phyloP scores from a whole-genome alignment of 306 rosid genomes.

The Vachellia collinsii region DNA sequence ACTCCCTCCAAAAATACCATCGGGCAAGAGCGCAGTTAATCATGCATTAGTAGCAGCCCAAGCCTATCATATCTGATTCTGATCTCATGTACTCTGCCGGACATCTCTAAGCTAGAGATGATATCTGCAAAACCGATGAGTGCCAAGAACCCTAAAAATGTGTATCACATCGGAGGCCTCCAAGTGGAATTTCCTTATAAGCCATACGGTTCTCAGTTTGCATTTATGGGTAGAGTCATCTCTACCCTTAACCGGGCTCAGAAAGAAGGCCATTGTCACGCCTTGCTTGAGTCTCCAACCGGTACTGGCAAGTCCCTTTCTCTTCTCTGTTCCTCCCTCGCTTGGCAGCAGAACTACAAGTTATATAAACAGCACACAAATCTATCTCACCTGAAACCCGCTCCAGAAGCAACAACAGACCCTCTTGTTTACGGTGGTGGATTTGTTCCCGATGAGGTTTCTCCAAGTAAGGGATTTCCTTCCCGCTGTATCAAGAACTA shows the following conservation, averaged over 20 bases:
- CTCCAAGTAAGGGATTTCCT: slow-evolving; percentile 45
- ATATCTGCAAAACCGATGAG: slow-evolving; percentile 42
- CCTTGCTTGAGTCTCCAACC: slow-evolving; percentile 91
- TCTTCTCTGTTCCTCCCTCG: slow-evolving; percentile 84
- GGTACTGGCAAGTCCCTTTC: slow-evolving; percentile 97
- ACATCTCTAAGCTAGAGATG: slow-evolving; percentile 40
- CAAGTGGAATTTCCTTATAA: slow-evolving; percentile 84
- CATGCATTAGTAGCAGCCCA: background rate
- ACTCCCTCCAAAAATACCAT: slow-evolving; percentile 43
- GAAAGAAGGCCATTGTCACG: slow-evolving; percentile 89
- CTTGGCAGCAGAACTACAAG: slow-evolving; percentile 80
- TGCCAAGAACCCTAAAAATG: slow-evolving; percentile 56
- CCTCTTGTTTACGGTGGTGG: slow-evolving; percentile 85
- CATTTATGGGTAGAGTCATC: slow-evolving; percentile 87
- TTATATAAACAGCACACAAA: slow-evolving; percentile 36
- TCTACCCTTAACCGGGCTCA: slow-evolving; percentile 84
- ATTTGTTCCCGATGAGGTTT: slow-evolving; percentile 63
- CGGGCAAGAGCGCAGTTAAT: background rate
- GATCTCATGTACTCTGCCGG: background rate
- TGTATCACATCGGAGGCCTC: slow-evolving; percentile 80
- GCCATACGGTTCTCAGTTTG: slow-evolving; percentile 91
- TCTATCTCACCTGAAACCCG: slow-evolving; percentile 49
- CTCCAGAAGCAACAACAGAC: slow-evolving; percentile 62
- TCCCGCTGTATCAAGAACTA: too few relatives aligned
- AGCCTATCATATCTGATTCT: background rate